Evolutionary conservation across 306 rosid genomes (phyloP).

Genomic region (Cucurbita pepo): DNA sequence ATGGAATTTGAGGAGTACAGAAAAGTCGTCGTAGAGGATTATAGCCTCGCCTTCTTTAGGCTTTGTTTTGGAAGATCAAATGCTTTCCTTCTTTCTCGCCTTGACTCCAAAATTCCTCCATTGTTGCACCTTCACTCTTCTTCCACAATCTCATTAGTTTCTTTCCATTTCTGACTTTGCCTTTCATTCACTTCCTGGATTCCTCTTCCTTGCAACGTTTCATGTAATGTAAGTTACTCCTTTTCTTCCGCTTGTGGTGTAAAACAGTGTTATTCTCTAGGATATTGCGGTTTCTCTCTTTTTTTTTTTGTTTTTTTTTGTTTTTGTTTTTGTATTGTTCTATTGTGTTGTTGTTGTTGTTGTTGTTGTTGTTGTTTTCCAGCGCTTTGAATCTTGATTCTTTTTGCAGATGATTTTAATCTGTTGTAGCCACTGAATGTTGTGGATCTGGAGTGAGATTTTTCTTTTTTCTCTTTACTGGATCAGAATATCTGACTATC

Average conservation of each 20-base stretch:
- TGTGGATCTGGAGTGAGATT: background rate
- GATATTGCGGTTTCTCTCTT: background rate
- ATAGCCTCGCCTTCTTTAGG: background rate
- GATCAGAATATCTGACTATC: background rate
- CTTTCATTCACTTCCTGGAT: background rate
- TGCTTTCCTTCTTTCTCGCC: slow-evolving; percentile 1
- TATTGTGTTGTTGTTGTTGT: background rate
- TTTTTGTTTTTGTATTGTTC: background rate
- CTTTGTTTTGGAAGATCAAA: background rate
- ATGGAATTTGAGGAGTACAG: background rate
- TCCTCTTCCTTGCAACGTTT: background rate
- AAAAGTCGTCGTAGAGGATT: background rate
- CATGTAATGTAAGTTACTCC: background rate
- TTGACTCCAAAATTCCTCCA: background rate
- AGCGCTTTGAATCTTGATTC: background rate
- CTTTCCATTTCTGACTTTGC: background rate
- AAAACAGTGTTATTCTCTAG: background rate
- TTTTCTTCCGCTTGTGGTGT: background rate
- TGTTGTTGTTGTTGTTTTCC: background rate
- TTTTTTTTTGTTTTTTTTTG: background rate
- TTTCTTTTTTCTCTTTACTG: background rate
- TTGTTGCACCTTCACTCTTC: background rate
- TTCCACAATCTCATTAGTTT: background rate
- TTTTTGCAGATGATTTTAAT: background rate
- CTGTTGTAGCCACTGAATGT: background rate